Evolutionary conservation across 2,329 filamentous ascomycete species (phyloP), one percentile per base, ranked within the genome.

Genomic region (Pseudopithomyces chartarum): DNA sequence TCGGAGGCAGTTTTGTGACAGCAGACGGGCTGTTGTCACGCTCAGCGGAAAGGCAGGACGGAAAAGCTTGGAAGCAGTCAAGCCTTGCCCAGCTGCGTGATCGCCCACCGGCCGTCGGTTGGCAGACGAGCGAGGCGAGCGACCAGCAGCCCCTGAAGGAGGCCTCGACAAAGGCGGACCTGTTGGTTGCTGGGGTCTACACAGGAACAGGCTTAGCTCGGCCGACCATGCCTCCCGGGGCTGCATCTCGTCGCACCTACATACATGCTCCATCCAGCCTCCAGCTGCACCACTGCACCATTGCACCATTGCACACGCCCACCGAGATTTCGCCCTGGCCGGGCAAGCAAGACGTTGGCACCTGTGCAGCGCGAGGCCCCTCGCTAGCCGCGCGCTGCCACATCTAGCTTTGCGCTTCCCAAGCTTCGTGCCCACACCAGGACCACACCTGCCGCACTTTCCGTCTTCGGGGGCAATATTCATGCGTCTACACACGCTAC

Each of bases 51-150:
- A 10, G 40, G 29, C 15, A 29, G 26, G 20, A n/a, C 19, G 26
- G 29, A 26, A 60, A 58, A 60, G 58, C 55, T 60, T 60, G 55
- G 23, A 17, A 33, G 17, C 17, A 50, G 32, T 33, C 52, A 58
- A 57, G 58, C 55, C 51, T 55, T 36, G 52, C 51, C 38, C 34
- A 42, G 44, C n/a, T n/a, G 36, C 19, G 13, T 20, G 36, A 15
- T 38, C 32, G 34, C 6, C 22, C 12, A 23, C 17, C 44, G n/a
- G 29, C 20, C n/a, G 17, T 17, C 54, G 22, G 7, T 10, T 40
- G 34, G 33, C n/a, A 49, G 13, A 34, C 52, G 12, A 19, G 11
- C n/a, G n/a, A n/a, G n/a, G n/a, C n/a, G n/a, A n/a, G n/a, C n/a
- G n/a, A n/a, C n/a, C n/a, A 10, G 19, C 43, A n/a, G 19, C 42